phyloP scores from a whole-genome alignment of 306 rosid genomes.

The Sesbania bispinosa region DNA sequence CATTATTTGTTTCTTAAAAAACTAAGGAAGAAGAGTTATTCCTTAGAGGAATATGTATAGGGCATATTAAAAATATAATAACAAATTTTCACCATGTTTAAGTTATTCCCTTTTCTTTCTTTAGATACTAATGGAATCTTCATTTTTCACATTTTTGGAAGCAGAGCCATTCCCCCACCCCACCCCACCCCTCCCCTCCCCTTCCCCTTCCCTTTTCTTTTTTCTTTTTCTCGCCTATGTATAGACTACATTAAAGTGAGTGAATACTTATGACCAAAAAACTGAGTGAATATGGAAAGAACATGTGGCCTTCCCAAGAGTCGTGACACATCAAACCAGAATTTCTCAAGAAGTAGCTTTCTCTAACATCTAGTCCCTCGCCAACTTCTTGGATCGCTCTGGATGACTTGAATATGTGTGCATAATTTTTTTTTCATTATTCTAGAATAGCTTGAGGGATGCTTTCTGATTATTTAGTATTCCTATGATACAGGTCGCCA shows the following conservation, averaged over 20 bases:
- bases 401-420: not conserved
- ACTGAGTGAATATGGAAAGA: not conserved
- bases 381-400: slow-evolving; percentile 19
- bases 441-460: slow-evolving; percentile 11
- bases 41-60: not conserved
- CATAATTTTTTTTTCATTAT: slow-evolving; percentile 16
- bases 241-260: not conserved
- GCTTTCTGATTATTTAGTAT: slow-evolving; percentile 24
- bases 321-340: not conserved
- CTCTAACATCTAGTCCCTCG: not conserved
- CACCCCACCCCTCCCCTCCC: not conserved
- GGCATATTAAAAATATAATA: not conserved
- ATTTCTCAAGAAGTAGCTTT: not conserved
- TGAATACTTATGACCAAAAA: not conserved
- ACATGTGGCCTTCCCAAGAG: not conserved
- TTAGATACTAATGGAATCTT: not conserved
- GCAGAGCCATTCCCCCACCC: not conserved
- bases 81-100: not conserved
- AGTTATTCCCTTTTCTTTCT: slow-evolving; percentile 7
- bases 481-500: slow-evolving; percentile 55
- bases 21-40: not conserved
- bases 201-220: not conserved
- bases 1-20: slow-evolving; percentile 1
- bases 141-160: not conserved
- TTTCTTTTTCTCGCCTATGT: not conserved